Evolutionary conservation across 257 asterid species (phyloP), one percentile per base, ranked within the genome.

Genomic region (Voacanga thouarsii): DNA sequence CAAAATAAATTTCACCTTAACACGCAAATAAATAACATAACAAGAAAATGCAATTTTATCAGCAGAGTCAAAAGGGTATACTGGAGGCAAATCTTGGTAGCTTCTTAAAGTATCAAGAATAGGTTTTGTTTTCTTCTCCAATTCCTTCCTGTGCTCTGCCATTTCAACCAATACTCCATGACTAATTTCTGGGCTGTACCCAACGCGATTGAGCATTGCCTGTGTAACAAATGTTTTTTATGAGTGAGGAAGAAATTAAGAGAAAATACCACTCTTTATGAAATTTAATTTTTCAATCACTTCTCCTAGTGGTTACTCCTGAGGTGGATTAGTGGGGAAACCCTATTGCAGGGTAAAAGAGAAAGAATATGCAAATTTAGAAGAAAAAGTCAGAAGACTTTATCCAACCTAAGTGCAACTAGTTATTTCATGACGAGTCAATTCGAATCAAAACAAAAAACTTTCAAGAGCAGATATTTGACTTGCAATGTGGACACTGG

Each of bases 11-110:
- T 68, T 51, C 71, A 30, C 81, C 37, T 67, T 37, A 19, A 73
- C 43, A 37, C 41, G 43, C 73, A 76, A 73, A 18, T 4, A 49
- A 60, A 79, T 68, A 14, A 28, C 70, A 78, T 6, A 16, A 37
- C 16, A 61, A n/a, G 3, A 45, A 44, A 18, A 19, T 18, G 47
- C 56, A 75, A 44, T 49, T 19, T n/a, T 21, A 21, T 21, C 19
- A 75, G 67, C 66, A 14, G 55, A 59, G 14, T 7, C 12, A 44
- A n/a, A 64, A 61, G 71, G 59, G 43, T 76, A 59, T 88, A 96
- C 99, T 60, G 99, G 99, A 75, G 99, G 99, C 80, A 93, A 87
- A 82, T 96, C 98, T 88, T 96, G 99, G 91, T 96, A 96, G 88
- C 99, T 96, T 89, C 98, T 90, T 81, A 96, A 81, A 30, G 99